Evolutionary conservation across 202 grass and related monocot species (phyloP), one percentile per base, ranked within the genome.

Genomic region (Thinopyrum obtusiflorum): DNA sequence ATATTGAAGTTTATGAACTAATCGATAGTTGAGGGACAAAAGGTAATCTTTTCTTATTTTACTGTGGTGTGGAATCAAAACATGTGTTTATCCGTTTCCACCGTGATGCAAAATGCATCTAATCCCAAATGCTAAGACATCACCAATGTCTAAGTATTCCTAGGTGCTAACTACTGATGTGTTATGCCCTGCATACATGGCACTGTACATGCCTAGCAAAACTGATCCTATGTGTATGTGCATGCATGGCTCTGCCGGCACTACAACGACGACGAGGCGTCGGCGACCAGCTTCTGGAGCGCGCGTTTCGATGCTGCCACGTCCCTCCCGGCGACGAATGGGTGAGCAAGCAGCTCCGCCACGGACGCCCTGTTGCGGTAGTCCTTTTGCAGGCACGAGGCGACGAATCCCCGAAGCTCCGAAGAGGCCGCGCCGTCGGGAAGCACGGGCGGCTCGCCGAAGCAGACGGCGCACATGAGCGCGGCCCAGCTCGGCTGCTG

Each of bases 381-480:
- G 27, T 98, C 90, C 73, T 93, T 98, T 3, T 85, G 84, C 67
- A 98, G 84, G 84, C 96, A 98, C 53, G 87, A 62, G 46, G 83
- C 84, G 17, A 98, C 51, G 75, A 98, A 98, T 0, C 71, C 85
- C 78, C 77, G 67, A 31, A 95, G 64, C 76, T 95, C 89, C 11
- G 42, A 20, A 4, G 86, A 88, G 24, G 86, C 85, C 15, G 6
- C 75, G 2, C 59, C 69, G 24, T 83, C 85, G 2, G 88, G 65
- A 4, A 77, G 39, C 8, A 1, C 61, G 0, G 88, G 84, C 3
- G 61, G 29, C 74, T 92, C 92, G 15, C 87, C 89, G 78, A 98
- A 93, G 88, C 95, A 98, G 72, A 98, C 87, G 4, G 91, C 92
- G 27, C 89, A 94, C 95, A 98, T 98, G 64, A 98, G 92, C 6